Evolutionary conservation across 2,329 filamentous ascomycete species (phyloP).

Genomic region (Beauveria asiatica): DNA sequence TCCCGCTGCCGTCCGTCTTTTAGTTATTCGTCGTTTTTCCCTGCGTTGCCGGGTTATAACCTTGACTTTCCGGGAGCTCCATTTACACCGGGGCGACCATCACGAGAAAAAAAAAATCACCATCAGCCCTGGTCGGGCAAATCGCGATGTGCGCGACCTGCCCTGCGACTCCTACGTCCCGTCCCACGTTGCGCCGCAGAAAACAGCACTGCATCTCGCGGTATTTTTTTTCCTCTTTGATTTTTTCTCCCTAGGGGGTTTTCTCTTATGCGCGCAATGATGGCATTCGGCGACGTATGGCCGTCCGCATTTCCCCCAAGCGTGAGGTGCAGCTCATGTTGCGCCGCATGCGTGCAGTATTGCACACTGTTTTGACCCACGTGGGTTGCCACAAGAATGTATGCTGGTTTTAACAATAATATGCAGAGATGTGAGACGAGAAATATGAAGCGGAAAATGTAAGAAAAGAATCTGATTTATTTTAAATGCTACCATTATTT

Average conservation of each 20-base stretch:
- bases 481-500: not conserved
- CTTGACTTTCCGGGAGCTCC: not conserved
- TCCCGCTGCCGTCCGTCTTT: not conserved
- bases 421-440: too few relatives aligned
- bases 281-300: not conserved
- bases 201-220: not conserved
- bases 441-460: not conserved
- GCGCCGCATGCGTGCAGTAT: not conserved
- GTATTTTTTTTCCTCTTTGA: not conserved
- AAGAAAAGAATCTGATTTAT: not conserved
- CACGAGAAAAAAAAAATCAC: not conserved
- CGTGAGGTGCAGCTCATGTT: not conserved
- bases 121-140: not conserved
- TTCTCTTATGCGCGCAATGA: not conserved
- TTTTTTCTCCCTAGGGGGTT: not conserved
- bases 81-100: not conserved
- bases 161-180: too few relatives aligned
- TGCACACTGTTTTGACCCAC: too few relatives aligned
- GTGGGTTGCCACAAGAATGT: too few relatives aligned
- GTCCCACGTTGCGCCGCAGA: not conserved
- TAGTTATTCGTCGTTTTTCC: not conserved
- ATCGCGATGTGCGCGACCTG: not conserved
- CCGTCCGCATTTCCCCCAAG: not conserved
- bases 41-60: not conserved
- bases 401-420: too few relatives aligned